Evolutionary conservation across 768 basidiomycete species (phyloP).

Genomic region (Crucibulum laeve): DNA sequence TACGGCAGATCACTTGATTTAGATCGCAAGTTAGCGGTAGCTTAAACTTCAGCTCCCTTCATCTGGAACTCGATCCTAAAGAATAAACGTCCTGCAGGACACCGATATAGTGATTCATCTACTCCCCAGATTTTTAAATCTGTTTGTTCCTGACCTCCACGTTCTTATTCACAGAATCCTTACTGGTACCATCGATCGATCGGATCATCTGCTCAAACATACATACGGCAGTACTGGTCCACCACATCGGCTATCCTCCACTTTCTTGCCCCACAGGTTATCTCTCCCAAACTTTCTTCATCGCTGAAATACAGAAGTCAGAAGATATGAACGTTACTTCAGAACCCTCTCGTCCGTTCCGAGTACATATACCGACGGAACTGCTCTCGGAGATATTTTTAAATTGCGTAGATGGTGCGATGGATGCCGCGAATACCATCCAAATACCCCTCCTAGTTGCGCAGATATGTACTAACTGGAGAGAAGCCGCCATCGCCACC

Average conservation of each 20-base stretch:
- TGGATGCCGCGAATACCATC: slow-evolving; percentile 31
- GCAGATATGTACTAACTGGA: slow-evolving; percentile 35
- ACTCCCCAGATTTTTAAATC: not conserved
- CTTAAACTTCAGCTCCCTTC: not conserved
- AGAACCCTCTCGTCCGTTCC: not conserved
- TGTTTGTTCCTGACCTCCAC: slow-evolving; percentile 1
- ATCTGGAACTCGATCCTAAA: not conserved
- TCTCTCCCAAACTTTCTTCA: not conserved
- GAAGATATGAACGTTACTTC: not conserved
- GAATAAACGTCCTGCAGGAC: not conserved
- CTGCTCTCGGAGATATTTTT: slow-evolving; percentile 38
- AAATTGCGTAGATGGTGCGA: slow-evolving; percentile 28
- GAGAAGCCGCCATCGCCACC: slow-evolving; percentile 32
- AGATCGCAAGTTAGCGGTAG: not conserved
- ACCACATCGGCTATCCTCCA: slow-evolving; percentile 1
- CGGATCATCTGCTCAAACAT: not conserved
- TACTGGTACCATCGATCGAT: slow-evolving; percentile 5
- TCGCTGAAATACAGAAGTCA: not conserved
- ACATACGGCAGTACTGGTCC: slow-evolving; percentile 2
- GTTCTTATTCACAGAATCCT: not conserved
- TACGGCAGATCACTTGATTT: not conserved
- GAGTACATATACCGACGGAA: slow-evolving; percentile 28
- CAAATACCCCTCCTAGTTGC: slow-evolving; percentile 32
- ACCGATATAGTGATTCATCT: not conserved
- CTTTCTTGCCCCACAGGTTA: not conserved